Conservation (phyloP, 164 flowering plant species). For the Magnolia changhungtana region DNA sequence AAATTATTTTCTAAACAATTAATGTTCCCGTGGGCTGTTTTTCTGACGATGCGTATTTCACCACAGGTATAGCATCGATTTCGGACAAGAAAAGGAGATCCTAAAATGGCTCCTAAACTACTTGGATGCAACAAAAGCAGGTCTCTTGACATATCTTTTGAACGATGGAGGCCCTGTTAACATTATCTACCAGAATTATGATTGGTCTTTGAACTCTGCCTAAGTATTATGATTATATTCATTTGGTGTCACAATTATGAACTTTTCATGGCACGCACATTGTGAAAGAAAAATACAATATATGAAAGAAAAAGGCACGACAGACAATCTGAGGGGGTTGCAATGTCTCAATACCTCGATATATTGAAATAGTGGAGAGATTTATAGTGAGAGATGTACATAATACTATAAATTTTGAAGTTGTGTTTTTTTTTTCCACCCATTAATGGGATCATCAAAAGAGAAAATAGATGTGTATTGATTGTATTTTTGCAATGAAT, state of each 20-base stretch:
- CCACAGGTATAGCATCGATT: constrained; percentile 75
- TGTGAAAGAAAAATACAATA: neutral
- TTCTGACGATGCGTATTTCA: neutral
- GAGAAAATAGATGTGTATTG: neutral
- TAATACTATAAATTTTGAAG: neutral
- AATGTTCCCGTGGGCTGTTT: neutral
- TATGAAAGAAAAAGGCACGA: neutral
- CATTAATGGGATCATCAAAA: neutral
- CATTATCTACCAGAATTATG: constrained; percentile 57
- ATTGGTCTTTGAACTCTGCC: constrained; percentile 80
- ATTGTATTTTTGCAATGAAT: no score
- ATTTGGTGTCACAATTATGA: neutral
- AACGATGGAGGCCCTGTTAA: constrained; percentile 62
- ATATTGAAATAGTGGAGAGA: neutral
- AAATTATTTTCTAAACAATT: neutral
- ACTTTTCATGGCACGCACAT: neutral
- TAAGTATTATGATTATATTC: neutral
- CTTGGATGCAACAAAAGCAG: constrained; percentile 81
- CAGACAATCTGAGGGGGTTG: neutral
- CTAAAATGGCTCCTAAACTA: constrained; percentile 66
- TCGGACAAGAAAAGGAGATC: constrained; percentile 67
- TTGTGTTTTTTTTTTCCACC: neutral
- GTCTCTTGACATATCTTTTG: constrained; percentile 78
- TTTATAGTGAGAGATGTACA: neutral
- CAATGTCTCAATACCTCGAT: neutral